These are phyloP conservation scores for Peniophora sp. DNA, from an alignment of 1,284 basidiomycete species.

Conservation along the genomic window DNA sequence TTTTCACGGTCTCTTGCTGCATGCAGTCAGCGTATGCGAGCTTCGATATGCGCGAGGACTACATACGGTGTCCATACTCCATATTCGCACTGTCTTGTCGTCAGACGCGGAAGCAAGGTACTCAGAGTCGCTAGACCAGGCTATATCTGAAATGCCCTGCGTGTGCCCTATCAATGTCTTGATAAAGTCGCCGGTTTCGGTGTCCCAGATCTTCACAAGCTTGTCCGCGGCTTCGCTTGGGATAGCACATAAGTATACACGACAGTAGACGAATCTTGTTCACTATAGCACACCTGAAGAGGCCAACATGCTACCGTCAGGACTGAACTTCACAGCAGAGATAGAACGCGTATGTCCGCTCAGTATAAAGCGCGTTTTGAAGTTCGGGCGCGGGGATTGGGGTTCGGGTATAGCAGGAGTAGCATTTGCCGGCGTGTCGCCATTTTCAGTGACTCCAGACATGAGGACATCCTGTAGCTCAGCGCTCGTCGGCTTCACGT, in stretches of 20 bases:
- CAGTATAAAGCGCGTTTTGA: conserved; percentile 42
- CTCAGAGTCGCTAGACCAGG: conserved; percentile 77
- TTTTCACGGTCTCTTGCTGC: conserved; percentile 53
- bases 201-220: conserved; percentile 72
- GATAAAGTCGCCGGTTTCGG: conserved; percentile 61
- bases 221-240: conserved; percentile 70
- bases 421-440: not conserved
- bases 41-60: not conserved
- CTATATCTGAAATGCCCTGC: conserved; percentile 83
- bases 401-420: not conserved
- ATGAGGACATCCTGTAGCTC: too few relatives aligned
- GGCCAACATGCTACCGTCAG: conserved; percentile 64
- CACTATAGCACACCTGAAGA: conserved; percentile 55
- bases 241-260: conserved; percentile 6
- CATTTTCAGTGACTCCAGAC: too few relatives aligned
- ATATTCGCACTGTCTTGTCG: conserved; percentile 79
- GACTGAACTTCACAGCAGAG: conserved; percentile 75
- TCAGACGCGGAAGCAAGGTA: conserved; percentile 87
- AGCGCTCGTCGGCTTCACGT: too few relatives aligned
- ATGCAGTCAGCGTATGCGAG: not conserved
- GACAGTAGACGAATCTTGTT: not conserved
- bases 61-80: conserved; percentile 64
- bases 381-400: conserved; percentile 23
- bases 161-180: conserved; percentile 64
- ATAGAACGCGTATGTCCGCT: conserved; percentile 70